Percentiles rank a stretch among this genome's conserved stretches.
phyloP scores from a whole-genome alignment of 2,329 filamentous ascomycete genomes.

The Phialocephala subalpina region DNA sequence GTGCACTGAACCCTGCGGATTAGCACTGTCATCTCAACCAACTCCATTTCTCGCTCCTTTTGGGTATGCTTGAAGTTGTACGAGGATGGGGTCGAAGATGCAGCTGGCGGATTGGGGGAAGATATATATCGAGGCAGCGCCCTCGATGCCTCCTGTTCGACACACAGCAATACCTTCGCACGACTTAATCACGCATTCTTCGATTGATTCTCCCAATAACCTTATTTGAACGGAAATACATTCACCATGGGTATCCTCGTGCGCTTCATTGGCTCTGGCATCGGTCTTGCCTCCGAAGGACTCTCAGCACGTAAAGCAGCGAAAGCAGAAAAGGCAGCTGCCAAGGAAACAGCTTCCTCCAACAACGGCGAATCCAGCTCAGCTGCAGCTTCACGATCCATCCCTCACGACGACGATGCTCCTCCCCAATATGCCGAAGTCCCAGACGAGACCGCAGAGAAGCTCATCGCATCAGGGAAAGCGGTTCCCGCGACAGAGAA shows the following conservation, averaged over 20 bases:
- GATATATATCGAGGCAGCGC: neutral
- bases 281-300: conserved; percentile 40
- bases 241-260: conserved; percentile 34
- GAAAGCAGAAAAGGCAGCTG: conserved; percentile 14
- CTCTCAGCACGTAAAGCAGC: conserved; percentile 27
- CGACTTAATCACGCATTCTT: neutral
- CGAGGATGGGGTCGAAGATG: neutral
- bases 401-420: conserved; percentile 19
- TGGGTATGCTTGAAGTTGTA: neutral
- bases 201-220: neutral
- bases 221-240: neutral
- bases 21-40: neutral
- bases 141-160: neutral
- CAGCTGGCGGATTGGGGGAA: neutral
- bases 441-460: conserved; percentile 26
- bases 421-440: conserved; percentile 38
- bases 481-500: conserved; percentile 29
- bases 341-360: conserved; percentile 4
- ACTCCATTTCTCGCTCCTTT: neutral
- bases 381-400: conserved; percentile 4
- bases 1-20: neutral
- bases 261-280: conserved; percentile 37
- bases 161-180: neutral
- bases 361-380: conserved; percentile 32
- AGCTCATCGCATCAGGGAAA: conserved; percentile 32